Conservation (phyloP, 768 basidiomycete species). For the Termitomyces sp. region DNA sequence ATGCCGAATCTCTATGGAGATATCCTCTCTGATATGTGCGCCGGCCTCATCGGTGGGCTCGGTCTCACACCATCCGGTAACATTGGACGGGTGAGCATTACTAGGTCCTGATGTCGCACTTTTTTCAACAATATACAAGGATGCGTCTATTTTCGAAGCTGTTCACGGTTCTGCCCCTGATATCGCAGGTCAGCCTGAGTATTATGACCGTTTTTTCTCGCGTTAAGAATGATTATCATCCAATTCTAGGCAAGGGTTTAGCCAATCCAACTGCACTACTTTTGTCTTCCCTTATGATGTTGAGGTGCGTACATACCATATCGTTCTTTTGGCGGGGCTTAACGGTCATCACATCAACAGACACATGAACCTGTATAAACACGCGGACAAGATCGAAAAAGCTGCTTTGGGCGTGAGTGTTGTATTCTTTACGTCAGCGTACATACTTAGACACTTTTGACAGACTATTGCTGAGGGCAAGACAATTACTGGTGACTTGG, state of each 20-base stretch:
- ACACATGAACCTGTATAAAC: conserved; percentile 86
- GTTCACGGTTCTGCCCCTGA: conserved; percentile 99
- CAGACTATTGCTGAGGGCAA: conserved; percentile 98
- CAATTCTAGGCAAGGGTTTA: conserved; percentile 66
- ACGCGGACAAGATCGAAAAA: conserved; percentile 87
- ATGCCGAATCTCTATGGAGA: conserved; percentile 99
- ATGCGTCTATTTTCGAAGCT: conserved; percentile 99
- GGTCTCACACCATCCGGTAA: conserved; percentile 97
- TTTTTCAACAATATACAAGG: conserved; percentile 38
- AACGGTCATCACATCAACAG: conserved; percentile 28
- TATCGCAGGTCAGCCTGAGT: conserved; percentile 68
- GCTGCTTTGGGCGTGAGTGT: conserved; percentile 78
- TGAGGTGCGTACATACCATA: conserved; percentile 52
- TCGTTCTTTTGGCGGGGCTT: neutral
- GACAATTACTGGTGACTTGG: conserved; percentile 90
- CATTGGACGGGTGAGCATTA: conserved; percentile 74
- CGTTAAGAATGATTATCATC: conserved; percentile 3
- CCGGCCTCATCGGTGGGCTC: conserved; percentile 95
- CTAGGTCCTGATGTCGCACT: neutral
- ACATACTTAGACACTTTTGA: conserved; percentile 5
- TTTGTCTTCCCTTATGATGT: conserved; percentile 95
- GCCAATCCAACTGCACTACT: conserved; percentile 99
- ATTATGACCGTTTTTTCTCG: neutral
- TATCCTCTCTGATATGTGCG: conserved; percentile 97
- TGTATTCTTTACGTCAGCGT: neutral